Evolutionary conservation across 2,329 filamentous ascomycete species (phyloP), one percentile per base, ranked within the genome.

Genomic region (Pleurostoma richardsiae): DNA sequence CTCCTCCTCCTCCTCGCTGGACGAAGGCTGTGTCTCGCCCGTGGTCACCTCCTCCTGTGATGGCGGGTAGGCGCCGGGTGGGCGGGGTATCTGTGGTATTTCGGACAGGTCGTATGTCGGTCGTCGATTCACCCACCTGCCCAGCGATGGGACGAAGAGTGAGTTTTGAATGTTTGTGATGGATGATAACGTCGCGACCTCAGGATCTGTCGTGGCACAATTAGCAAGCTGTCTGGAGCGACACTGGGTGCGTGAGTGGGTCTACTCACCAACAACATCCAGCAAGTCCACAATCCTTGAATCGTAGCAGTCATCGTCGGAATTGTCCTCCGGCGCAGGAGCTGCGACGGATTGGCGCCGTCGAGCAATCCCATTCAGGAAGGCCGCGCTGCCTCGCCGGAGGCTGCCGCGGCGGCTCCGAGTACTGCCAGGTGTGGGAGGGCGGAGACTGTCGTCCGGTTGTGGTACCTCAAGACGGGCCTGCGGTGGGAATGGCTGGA

Each of bases 161-260:
- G 89, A 94, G 62, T 95, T 95, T 59, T 95, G 89, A 26, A 95
- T 84, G 58, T 95, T 95, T 40, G 88, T 95, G 7, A 95, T 77
- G 10, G 88, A 92, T 0, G 88, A 89, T 4, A 95, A 70, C 0
- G 89, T 89, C 33, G 88, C 82, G 4, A 95, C 83, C 67, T 95
- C 88, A 39, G 89, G 88, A 57, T 95, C 89, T 90, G 53, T 42
- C 3, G 30, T 19, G 40, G 43, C 31, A 44, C 38, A 41, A 42
- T 50, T 38, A 49, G 47, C n/a, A 26, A 33, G 11, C 4, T 4
- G 5, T 10, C 53, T 54, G 31, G 50, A 43, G 26, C 8, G 5
- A 40, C 39, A 5, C 40, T 26, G 41, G 8, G 11, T 19, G 6
- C 8, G 26, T 10, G 8, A 7, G 29, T 36, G 29, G 8, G 28